Evolutionary conservation across 805 yeast genomes (phyloP).

Genomic region (Yamadazyma insecticola): DNA sequence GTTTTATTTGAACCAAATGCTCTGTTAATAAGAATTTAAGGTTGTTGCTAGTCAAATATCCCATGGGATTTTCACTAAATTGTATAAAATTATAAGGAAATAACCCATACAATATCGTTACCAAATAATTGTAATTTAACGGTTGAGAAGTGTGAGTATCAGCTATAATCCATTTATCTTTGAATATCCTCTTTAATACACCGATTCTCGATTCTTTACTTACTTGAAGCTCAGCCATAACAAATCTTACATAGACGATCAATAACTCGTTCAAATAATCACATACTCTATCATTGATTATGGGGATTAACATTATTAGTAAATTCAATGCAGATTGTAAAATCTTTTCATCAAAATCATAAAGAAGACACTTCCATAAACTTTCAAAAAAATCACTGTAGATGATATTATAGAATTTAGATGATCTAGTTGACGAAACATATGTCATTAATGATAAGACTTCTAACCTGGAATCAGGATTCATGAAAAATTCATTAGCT

Average conservation of each 20-base stretch:
- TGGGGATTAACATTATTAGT: slow-evolving; percentile 38
- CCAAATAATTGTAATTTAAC: too few relatives aligned
- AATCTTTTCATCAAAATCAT: slow-evolving; percentile 38
- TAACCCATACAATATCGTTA: slow-evolving; percentile 51
- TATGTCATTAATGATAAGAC: slow-evolving; percentile 33
- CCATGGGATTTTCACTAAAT: slow-evolving; percentile 40
- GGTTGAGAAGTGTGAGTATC: too few relatives aligned
- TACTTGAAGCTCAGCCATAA: too few relatives aligned
- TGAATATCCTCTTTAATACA: slow-evolving; percentile 4
- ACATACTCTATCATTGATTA: slow-evolving; percentile 31
- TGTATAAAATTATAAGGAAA: slow-evolving; percentile 47
- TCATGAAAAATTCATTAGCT: slow-evolving; percentile 30
- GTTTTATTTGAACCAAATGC: slow-evolving; percentile 2
- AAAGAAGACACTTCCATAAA: slow-evolving; percentile 32
- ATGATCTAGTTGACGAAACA: slow-evolving; percentile 23
- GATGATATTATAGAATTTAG: slow-evolving; percentile 23
- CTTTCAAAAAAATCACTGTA: slow-evolving; percentile 32
- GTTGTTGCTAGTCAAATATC: slow-evolving; percentile 19
- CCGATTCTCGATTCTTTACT: too few relatives aligned
- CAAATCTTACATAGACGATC: slow-evolving; percentile 40
- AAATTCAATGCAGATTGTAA: slow-evolving; percentile 31
- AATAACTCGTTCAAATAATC: slow-evolving; percentile 37
- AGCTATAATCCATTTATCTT: too few relatives aligned
- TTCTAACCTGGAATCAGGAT: slow-evolving; percentile 31
- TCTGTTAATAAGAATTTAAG: slow-evolving; percentile 9